These are phyloP conservation scores for Penicillium antarcticum DNA, from an alignment of 495 filamentous ascomycete genomes.

Conservation along the genomic window DNA sequence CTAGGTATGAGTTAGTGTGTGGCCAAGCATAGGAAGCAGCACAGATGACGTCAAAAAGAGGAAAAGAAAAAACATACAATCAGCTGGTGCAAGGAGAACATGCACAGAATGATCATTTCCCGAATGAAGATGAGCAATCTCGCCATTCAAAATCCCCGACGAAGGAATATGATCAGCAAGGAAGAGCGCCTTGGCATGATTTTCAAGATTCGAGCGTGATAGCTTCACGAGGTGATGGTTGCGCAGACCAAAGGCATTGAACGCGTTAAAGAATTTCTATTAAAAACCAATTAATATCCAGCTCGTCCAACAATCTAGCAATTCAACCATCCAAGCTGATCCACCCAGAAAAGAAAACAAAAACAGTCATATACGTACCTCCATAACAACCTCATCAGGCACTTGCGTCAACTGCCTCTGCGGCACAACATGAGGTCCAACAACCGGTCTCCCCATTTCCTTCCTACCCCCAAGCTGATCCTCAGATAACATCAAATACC, in stretches of 20 bases:
- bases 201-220: constrained; percentile 24
- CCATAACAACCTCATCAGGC: constrained; percentile 19
- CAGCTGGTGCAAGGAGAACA: constrained; percentile 70
- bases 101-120: constrained; percentile 70
- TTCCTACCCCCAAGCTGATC: constrained; percentile 12
- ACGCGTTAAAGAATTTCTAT: constrained; percentile 26
- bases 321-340: too few relatives aligned
- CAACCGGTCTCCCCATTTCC: constrained; percentile 15
- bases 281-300: not conserved
- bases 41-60: not conserved
- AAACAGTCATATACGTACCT: constrained; percentile 17
- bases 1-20: constrained; percentile 22
- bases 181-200: constrained; percentile 28
- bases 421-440: constrained; percentile 34
- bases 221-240: constrained; percentile 33
- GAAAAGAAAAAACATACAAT: constrained; percentile 36
- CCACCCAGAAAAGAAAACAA: too few relatives aligned
- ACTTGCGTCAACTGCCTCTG: constrained; percentile 34
- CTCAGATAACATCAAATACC: constrained; percentile 15
- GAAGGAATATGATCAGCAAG: constrained; percentile 20
- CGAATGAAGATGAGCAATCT: constrained; percentile 75
- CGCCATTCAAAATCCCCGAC: constrained; percentile 43
- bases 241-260: constrained; percentile 21
- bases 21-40: too few relatives aligned
- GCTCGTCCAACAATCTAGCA: not conserved